phyloP scores from a whole-genome alignment of 169 alveolate species.

The Babesia caballi region DNA sequence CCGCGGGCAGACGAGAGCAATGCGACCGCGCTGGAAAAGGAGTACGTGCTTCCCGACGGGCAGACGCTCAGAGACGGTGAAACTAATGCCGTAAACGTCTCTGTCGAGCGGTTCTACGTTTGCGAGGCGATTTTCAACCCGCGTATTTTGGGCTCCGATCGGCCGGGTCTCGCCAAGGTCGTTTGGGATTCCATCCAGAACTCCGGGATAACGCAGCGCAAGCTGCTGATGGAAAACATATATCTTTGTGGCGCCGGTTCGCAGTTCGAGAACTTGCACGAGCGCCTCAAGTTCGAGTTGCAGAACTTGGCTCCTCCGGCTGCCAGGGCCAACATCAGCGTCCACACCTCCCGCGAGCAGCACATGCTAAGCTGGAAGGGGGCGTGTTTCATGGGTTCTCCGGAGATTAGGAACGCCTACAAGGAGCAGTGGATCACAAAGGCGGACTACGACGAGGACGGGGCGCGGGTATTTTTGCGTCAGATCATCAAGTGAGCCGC shows the following conservation, averaged over 20 bases:
- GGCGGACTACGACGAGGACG: constrained; percentile 50
- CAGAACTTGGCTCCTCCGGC: constrained; percentile 72
- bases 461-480: constrained; percentile 24
- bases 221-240: constrained; percentile 60
- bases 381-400: constrained; percentile 45
- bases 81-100: constrained; percentile 68
- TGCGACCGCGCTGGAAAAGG: constrained; percentile 49
- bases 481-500: background rate
- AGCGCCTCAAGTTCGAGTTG: constrained; percentile 68
- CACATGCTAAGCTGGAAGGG: constrained; percentile 59
- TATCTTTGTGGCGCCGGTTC: constrained; percentile 72
- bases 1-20: constrained; percentile 77
- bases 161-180: constrained; percentile 58
- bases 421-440: constrained; percentile 40
- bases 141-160: constrained; percentile 50
- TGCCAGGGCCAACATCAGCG: constrained; percentile 67
- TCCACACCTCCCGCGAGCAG: constrained; percentile 45
- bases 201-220: constrained; percentile 67
- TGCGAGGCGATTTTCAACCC: constrained; percentile 84
- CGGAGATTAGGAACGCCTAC: constrained; percentile 35
- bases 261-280: constrained; percentile 65
- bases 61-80: constrained; percentile 78
- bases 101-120: constrained; percentile 82
- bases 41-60: constrained; percentile 83
- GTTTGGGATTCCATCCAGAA: constrained; percentile 69